Base-by-base conservation (phyloP, 495 filamentous ascomycete genomes). In the Penicillium bialowiezense region DNA sequence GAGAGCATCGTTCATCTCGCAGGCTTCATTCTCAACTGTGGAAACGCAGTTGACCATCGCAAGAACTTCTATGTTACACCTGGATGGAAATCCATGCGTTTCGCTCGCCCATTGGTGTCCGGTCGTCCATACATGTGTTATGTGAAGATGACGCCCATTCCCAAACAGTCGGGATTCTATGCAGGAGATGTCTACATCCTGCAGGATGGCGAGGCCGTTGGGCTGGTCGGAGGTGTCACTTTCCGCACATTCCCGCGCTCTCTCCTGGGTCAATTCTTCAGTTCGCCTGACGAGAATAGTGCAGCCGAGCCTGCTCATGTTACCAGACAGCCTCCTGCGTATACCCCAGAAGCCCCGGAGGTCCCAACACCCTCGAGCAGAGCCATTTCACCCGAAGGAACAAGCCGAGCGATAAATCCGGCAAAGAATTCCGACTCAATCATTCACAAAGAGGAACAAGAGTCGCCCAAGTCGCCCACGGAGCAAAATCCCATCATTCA, bases 1-100 rank as follows among this genome's bases (percentile, higher is more conserved):
- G 78, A 81, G 54, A 70, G 65, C 41, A 38, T 78, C 12, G 63
- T 59, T 26, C 76, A 79, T 51, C 49, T 79, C 14, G 69, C 73
- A 7, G 78, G 78, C 15, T 80, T 81, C 56, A 75, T 79, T 40
- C 60, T 78, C 52, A 81, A 81, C 50, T 74, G 56, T 15, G 70
- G 65, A 8, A 72, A 75, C 21, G 56, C 66, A n/a, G 47, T 71
- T 24, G 72, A 78, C 51, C 69, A 69, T 1, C 64, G 67, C 21
- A 67, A 72, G 26, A 65, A 68, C 34, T 70, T 77, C 15, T 80
- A 68, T 52, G 50, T 72, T 41, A 58, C 60, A 26, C 69, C 67
- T 48, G 65, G 65, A 28, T 71, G 68, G 73, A 62, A 68, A 19
- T 63, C 60, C 0, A 51, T 74, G 50, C 65, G 61, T 7, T 48